Evolutionary conservation across 306 rosid genomes (phyloP), one percentile per base, ranked within the genome.

Genomic region (Mimosa pudica): DNA sequence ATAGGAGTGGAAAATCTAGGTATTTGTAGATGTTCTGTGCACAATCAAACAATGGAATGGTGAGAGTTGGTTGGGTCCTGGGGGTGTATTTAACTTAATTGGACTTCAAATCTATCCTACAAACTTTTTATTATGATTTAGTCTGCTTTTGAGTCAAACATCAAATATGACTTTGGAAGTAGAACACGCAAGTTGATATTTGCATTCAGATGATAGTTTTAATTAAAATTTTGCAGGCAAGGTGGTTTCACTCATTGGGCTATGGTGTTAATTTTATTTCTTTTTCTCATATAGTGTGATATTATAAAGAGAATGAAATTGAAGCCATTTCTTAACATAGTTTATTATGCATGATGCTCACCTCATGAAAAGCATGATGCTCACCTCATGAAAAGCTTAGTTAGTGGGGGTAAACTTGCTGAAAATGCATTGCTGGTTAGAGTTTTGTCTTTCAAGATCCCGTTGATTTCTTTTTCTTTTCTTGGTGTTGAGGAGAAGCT

Each of bases 31-130:
- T 54, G 42, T 35, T 64, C 70, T 64, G 45, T 12, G 14, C 13
- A 13, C 45, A 64, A 44, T 79, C 63, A 45, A 75, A 79, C 38
- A 18, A 57, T 70, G 46, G 52, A 74, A 74, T 68, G 63, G n/a
- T 38, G 44, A 44, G 8, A 71, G 18, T 70, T 80, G 51, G 18
- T 54, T 20, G 48, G 35, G 30, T 24, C 30, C 1, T 24, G 30
- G 30, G 30, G 30, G 30, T 24, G 0, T 24, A 24, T 24, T 24
- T 24, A 24, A 24, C 30, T 36, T 36, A 66, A 33, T 62, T 17
- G 42, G 70, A 33, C 45, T 63, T 63, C 44, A 63, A 35, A 63
- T 35, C 69, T 63, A 74, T 79, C 69, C 61, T 61, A 72, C 58
- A 63, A 35, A 52, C 57, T 65, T 3, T 68, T 24, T n/a, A 52